These are phyloP conservation scores for Wickerhamiella nectarea DNA, from an alignment of 805 yeast genomes.

Conservation along the genomic window DNA sequence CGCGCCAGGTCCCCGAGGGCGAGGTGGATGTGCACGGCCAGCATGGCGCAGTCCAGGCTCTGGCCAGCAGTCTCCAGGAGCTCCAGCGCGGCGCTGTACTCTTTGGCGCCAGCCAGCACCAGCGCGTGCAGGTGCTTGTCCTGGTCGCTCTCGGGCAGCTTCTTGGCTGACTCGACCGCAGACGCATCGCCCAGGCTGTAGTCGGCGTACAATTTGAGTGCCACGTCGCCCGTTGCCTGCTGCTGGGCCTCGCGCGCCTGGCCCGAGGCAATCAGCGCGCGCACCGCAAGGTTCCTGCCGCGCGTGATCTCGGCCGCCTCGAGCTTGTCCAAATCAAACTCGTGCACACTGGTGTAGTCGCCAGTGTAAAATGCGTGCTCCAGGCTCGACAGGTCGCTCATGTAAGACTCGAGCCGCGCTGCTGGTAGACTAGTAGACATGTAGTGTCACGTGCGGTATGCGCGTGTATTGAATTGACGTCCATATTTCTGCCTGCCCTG, in stretches of 20 bases:
- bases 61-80: slow-evolving; percentile 30
- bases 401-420: background rate
- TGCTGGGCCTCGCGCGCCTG: slow-evolving; percentile 22
- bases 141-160: slow-evolving; percentile 18
- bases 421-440: too few relatives aligned
- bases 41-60: slow-evolving; percentile 27
- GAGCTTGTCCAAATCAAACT: slow-evolving; percentile 20
- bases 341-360: slow-evolving; percentile 26
- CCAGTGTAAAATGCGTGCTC: slow-evolving; percentile 32
- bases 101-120: slow-evolving; percentile 30
- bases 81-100: slow-evolving; percentile 32
- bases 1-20: slow-evolving; percentile 31
- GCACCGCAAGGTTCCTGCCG: slow-evolving; percentile 25
- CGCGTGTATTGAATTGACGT: too few relatives aligned
- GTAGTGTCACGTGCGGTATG: too few relatives aligned
- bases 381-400: slow-evolving; percentile 24
- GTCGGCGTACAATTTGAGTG: slow-evolving; percentile 21
- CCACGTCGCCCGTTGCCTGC: slow-evolving; percentile 20
- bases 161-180: slow-evolving; percentile 12
- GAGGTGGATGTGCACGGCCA: slow-evolving; percentile 28
- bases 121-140: slow-evolving; percentile 32
- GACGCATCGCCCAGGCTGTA: slow-evolving; percentile 18
- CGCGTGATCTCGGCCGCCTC: slow-evolving; percentile 17
- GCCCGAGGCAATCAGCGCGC: slow-evolving; percentile 29
- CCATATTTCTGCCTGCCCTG: too few relatives aligned